Evolutionary conservation across 345 rosid genomes (phyloP).

Genomic region (Eucalyptus grandis): DNA sequence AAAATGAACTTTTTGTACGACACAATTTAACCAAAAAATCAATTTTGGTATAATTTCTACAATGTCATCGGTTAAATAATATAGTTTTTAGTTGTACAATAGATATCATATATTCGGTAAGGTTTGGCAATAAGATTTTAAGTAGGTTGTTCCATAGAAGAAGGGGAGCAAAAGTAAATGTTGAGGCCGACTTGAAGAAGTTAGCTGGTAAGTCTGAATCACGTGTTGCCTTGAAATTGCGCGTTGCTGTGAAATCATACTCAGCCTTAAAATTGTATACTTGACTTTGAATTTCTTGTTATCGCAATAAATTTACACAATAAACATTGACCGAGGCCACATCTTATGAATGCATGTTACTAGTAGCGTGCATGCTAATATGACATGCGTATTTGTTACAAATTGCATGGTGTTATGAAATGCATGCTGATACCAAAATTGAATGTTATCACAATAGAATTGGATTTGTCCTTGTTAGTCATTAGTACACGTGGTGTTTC

Average conservation of each 20-base stretch:
- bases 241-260: background rate
- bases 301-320: background rate
- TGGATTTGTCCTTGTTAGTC: background rate
- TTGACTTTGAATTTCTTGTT: background rate
- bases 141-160: background rate
- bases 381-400: background rate
- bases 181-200: background rate
- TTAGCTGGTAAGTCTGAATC: background rate
- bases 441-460: background rate
- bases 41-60: background rate
- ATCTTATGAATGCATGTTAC: background rate
- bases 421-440: background rate
- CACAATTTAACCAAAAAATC: background rate
- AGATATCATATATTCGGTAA: background rate
- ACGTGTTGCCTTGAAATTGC: background rate
- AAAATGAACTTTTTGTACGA: background rate
- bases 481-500: background rate
- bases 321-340: background rate
- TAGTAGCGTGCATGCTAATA: rapidly evolving
- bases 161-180: background rate
- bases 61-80: background rate
- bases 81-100: background rate
- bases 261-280: background rate
- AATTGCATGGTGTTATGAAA: background rate
- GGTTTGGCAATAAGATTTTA: background rate